Evolutionary conservation across 495 filamentous ascomycete genomes (phyloP).

Genomic region (Penicillium coprophilum): DNA sequence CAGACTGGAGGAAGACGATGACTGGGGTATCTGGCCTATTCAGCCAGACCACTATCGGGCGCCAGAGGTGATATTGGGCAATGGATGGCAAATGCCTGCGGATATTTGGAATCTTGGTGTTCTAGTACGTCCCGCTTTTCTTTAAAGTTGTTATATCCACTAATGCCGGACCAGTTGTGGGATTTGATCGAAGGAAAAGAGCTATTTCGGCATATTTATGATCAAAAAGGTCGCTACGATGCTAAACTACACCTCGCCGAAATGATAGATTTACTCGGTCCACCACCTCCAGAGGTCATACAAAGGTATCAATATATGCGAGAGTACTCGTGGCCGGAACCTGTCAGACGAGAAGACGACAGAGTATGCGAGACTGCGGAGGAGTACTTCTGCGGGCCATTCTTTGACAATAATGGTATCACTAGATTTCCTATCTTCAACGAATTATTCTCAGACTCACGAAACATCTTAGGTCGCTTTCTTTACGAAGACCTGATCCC

Average conservation of each 20-base stretch:
- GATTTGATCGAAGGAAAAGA: constrained; percentile 48
- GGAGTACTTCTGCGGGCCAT: constrained; percentile 41
- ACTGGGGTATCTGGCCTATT: constrained; percentile 43
- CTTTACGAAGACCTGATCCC: constrained; percentile 38
- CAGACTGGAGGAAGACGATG: constrained; percentile 47
- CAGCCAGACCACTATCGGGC: constrained; percentile 47
- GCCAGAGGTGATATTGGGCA: constrained; percentile 45
- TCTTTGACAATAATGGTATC: constrained; percentile 40
- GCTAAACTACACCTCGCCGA: constrained; percentile 43
- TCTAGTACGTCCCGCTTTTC: constrained; percentile 38
- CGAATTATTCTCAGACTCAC: constrained; percentile 30
- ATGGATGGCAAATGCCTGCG: constrained; percentile 40
- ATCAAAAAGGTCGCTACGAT: constrained; percentile 31
- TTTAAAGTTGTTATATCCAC: constrained; percentile 24
- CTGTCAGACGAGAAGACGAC: constrained; percentile 36
- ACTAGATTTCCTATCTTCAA: constrained; percentile 23
- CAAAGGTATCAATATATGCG: constrained; percentile 42
- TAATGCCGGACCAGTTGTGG: constrained; percentile 42
- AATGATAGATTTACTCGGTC: constrained; percentile 48
- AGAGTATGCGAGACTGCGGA: constrained; percentile 37
- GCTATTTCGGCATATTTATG: constrained; percentile 41
- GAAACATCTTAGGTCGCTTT: constrained; percentile 35
- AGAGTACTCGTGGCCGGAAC: constrained; percentile 35
- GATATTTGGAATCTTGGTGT: constrained; percentile 49
- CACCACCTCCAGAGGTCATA: constrained; percentile 43